These are phyloP conservation scores for Suillus brevipes DNA, from an alignment of 768 basidiomycete genomes.

Conservation along the genomic window DNA sequence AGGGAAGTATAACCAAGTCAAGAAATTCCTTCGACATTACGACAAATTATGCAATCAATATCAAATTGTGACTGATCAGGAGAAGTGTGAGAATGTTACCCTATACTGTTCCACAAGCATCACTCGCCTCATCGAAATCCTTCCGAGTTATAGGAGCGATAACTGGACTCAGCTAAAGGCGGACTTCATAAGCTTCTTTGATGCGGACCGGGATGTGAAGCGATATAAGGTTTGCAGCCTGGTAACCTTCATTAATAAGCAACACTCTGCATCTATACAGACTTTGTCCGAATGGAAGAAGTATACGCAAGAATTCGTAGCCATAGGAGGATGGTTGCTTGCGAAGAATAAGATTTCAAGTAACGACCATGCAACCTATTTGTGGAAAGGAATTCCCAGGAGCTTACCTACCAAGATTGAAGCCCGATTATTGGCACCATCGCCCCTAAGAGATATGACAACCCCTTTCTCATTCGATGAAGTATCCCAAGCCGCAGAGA, in stretches of 20 bases:
- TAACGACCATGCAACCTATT: too few species aligned
- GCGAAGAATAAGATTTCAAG: too few species aligned
- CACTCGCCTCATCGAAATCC: slow-evolving; percentile 4
- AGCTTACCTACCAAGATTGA: too few species aligned
- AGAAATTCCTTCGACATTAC: background rate
- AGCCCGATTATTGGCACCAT: too few species aligned
- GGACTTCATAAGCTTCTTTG: slow-evolving; percentile 12
- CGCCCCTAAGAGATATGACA: too few species aligned
- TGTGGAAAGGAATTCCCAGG: too few species aligned
- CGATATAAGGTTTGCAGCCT: slow-evolving; percentile 10
- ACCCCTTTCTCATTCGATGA: too few species aligned
- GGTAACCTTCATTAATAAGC: slow-evolving; percentile 4
- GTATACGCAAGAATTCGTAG: too few species aligned
- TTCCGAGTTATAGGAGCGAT: background rate
- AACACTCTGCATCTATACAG: background rate
- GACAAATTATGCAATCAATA: too few species aligned
- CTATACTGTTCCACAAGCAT: slow-evolving; percentile 14
- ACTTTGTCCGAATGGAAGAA: slow-evolving; percentile 13
- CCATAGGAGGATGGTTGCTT: too few species aligned
- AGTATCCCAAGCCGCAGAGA: background rate
- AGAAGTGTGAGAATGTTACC: slow-evolving; percentile 14
- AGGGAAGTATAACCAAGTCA: background rate
- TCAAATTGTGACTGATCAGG: background rate
- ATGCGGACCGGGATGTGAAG: slow-evolving; percentile 11
- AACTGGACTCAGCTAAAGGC: slow-evolving; percentile 5